Evolutionary conservation across 208 protist genomes (phyloP).

Genomic region (Leishmania gerbilli): DNA sequence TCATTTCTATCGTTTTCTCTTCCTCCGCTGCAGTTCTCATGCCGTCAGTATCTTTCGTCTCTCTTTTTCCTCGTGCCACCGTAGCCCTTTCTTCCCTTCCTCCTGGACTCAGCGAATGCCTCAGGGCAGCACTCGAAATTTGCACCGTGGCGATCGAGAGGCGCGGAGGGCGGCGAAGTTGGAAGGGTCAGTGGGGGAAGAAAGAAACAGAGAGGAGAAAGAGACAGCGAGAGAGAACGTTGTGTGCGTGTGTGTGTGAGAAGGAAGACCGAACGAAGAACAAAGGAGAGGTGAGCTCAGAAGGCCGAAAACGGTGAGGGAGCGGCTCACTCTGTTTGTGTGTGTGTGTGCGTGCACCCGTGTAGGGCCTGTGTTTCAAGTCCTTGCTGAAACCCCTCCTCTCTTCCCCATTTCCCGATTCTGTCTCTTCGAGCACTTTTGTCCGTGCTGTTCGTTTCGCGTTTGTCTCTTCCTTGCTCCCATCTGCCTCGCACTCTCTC

Average conservation of each 20-base stretch:
- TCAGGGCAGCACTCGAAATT: neutral
- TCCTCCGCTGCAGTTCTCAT: neutral
- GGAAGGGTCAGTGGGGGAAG: slow-evolving; percentile 1
- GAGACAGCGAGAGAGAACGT: neutral
- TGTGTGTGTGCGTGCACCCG: neutral
- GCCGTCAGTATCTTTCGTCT: neutral
- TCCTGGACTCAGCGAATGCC: neutral
- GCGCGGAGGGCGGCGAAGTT: slow-evolving; percentile 3
- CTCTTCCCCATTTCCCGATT: neutral
- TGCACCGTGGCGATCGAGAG: neutral
- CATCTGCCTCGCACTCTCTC: neutral
- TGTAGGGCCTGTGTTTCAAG: neutral
- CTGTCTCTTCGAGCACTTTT: slow-evolving; percentile 1
- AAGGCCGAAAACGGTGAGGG: neutral
- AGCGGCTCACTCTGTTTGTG: neutral
- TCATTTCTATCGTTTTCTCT: neutral
- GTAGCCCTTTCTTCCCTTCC: neutral
- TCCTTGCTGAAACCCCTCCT: too few species aligned
- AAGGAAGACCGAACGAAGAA: neutral
- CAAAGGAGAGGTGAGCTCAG: slow-evolving; percentile 3
- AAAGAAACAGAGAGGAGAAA: neutral
- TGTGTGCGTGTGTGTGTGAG: neutral
- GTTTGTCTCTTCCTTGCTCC: neutral
- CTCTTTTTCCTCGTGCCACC: neutral
- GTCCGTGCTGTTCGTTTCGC: neutral